These are phyloP conservation scores for Solanum neorickii DNA, from an alignment of 257 asterid genomes.

Conservation along the genomic window DNA sequence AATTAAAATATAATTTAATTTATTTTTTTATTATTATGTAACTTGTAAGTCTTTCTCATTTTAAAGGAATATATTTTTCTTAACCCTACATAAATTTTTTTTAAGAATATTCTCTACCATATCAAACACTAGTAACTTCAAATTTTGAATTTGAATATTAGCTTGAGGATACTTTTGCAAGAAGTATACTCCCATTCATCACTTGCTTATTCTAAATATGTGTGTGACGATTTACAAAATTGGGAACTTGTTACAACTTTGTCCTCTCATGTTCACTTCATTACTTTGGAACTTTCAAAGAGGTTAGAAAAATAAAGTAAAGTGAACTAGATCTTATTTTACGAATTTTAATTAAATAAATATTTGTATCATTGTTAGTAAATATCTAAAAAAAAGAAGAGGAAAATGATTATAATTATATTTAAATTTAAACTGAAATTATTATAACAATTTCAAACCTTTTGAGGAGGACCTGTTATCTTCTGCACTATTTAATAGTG, in stretches of 20 bases:
- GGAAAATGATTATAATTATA: too few relatives aligned
- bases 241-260: neutral
- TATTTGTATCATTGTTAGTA: neutral
- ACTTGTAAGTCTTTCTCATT: neutral
- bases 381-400: too few relatives aligned
- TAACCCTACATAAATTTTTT: neutral
- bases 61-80: neutral
- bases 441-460: too few relatives aligned
- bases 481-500: too few relatives aligned
- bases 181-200: neutral
- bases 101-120: neutral
- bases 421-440: rapidly evolving
- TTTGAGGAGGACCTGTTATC: too few relatives aligned
- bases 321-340: rapidly evolving
- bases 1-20: too few relatives aligned
- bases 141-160: too few relatives aligned
- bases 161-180: neutral
- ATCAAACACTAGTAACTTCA: too few relatives aligned
- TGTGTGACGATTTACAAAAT: neutral
- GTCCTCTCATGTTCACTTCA: neutral
- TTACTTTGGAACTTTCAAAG: neutral
- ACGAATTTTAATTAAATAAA: too few relatives aligned
- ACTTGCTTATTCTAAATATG: neutral
- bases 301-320: neutral
- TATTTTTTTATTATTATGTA: too few relatives aligned